Base-by-base conservation (phyloP, 2,329 filamentous ascomycete species). In the Colletotrichum higginsianum region DNA sequence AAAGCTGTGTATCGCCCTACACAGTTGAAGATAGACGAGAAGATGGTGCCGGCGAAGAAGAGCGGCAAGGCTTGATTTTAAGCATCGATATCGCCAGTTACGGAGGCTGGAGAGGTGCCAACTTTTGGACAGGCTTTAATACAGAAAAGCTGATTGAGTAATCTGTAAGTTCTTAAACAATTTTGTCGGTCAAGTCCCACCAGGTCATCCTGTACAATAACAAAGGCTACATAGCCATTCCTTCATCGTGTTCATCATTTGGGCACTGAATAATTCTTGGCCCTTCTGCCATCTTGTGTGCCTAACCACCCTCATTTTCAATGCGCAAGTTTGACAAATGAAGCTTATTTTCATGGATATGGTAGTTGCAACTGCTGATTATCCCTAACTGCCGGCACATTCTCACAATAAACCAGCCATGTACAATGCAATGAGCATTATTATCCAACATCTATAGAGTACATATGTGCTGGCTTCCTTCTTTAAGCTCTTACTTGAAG, bases 1-100 rank as follows among this genome's bases (percentile, higher is more conserved):
- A 67, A 71, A 44, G 60, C 71, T 16, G 56, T 75, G 4, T 84
- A 82, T 72, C 71, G 76, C 26, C 52, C 76, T 13, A 81, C 82
- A 1, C 49, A 67, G 23, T 52, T 74, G 23, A 53, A 61, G 18
- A 55, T 64, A 12, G 67, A 73, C 18, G 73, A 74, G 60, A 74
- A 69, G 57, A 61, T 69, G 46, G 46, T 71, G 15, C 61, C 71
- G 2, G 46, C 23, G 13, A 73, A 73, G 65, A 73, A 68, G 46
- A 35, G 53, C 18, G 67, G 67, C 26, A 72, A 64, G 23, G 52
- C 65, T 30, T 72, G 42, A 64, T 44, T 46, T 58, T 13, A 11
- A 13, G 3, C 16, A 2, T 40, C 8, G 21, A 16, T 4, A 23
- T n/a, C 23, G 40, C 30, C 15, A 4, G 13, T 18, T n/a, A n/a